Conservation (phyloP, 164 flowering plant genomes). For the Litsea cubeba region DNA sequence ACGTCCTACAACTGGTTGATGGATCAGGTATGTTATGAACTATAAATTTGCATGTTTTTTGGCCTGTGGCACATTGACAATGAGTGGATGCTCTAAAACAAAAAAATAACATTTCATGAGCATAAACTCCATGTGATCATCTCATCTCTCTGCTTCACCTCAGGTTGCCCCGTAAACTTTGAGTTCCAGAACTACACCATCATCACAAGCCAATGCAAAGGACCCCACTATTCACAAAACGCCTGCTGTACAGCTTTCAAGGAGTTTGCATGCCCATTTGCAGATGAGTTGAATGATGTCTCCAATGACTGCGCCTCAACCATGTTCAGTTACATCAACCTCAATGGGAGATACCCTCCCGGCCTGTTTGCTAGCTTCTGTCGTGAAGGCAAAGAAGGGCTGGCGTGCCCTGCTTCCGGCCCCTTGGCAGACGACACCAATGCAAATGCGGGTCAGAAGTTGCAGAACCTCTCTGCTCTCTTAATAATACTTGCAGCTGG, state of each 20-base stretch:
- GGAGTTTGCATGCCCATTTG: constrained; percentile 38
- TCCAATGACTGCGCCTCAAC: constrained; percentile 35
- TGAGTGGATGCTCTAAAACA: too few species aligned
- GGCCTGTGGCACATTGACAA: too few species aligned
- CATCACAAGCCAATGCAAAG: constrained; percentile 54
- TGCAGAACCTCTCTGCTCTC: background rate
- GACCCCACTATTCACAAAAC: constrained; percentile 33
- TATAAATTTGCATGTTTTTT: too few species aligned
- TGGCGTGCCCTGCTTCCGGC: constrained; percentile 16
- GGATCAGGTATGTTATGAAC: too few species aligned
- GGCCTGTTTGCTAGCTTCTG: constrained; percentile 38
- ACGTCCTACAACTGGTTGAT: too few species aligned
- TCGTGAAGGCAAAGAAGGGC: constrained; percentile 27
- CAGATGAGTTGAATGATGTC: constrained; percentile 27
- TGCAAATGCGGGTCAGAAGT: background rate
- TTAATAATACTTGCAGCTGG: background rate
- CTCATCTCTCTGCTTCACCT: background rate
- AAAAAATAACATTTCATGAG: too few species aligned
- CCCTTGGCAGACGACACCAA: background rate
- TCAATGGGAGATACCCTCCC: constrained; percentile 33
- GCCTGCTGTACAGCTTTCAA: constrained; percentile 38
- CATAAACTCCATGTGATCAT: background rate
- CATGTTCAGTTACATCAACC: constrained; percentile 44
- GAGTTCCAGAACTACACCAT: constrained; percentile 47
- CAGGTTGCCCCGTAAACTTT: constrained; percentile 30